These are phyloP conservation scores for Earliella scabrosa DNA, from an alignment of 1,284 basidiomycete species.

Conservation along the genomic window DNA sequence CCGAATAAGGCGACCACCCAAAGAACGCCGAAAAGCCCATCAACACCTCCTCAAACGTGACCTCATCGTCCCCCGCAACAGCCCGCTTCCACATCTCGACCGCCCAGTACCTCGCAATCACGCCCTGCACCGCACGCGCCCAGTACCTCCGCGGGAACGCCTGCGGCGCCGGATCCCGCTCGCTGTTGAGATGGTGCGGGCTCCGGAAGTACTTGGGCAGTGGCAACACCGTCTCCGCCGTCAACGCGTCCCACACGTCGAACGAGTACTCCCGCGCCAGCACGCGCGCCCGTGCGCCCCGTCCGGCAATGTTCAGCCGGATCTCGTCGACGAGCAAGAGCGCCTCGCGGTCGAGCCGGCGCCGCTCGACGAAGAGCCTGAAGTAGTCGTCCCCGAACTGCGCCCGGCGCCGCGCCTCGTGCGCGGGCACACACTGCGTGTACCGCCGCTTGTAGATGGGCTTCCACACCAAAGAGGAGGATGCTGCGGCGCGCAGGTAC, in stretches of 20 bases:
- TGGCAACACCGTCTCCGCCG: constrained; percentile 40
- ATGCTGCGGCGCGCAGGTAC: constrained; percentile 34
- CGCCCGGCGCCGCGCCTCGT: constrained; percentile 40
- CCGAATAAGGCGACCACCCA: constrained; percentile 48
- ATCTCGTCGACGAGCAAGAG: constrained; percentile 48
- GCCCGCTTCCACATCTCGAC: constrained; percentile 47
- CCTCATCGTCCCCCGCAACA: constrained; percentile 14
- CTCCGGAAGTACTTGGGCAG: constrained; percentile 37
- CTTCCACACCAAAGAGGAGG: constrained; percentile 47
- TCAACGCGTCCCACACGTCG: constrained; percentile 60
- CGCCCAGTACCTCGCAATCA: constrained; percentile 50
- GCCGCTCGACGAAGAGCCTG: constrained; percentile 47
- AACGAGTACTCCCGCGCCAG: constrained; percentile 42
- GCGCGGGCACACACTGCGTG: constrained; percentile 39
- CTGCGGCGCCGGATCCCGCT: constrained; percentile 33
- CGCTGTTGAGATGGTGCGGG: constrained; percentile 6
- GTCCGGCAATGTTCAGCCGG: constrained; percentile 34
- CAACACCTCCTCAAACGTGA: constrained; percentile 52
- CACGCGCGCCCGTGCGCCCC: constrained; percentile 42
- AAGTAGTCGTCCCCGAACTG: constrained; percentile 45
- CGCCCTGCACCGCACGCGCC: constrained; percentile 48
- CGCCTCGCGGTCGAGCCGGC: constrained; percentile 46
- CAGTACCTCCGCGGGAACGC: constrained; percentile 55
- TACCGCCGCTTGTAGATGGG: constrained; percentile 55
- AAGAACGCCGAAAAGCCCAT: constrained; percentile 58